phyloP scores from a whole-genome alignment of 345 rosid species.

The Eucalyptus pauciflora region DNA sequence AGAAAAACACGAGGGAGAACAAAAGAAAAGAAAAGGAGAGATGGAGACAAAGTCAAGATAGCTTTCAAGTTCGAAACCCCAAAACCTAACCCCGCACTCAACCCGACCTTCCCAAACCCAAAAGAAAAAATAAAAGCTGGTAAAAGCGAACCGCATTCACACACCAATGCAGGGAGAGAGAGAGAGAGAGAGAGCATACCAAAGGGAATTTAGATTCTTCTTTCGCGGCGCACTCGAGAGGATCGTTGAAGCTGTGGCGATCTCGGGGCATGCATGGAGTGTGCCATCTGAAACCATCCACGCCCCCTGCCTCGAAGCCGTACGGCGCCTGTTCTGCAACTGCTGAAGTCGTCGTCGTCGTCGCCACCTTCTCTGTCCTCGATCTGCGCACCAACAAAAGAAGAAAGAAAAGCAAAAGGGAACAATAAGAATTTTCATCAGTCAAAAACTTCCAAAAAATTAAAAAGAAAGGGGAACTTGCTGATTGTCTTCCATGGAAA shows the following conservation, averaged over 20 bases:
- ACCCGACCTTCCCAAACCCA: not conserved
- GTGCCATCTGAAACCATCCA: not conserved
- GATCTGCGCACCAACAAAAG: not conserved
- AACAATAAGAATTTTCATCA: not conserved
- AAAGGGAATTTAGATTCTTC: not conserved
- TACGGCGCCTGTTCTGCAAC: not conserved
- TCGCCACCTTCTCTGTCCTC: not conserved
- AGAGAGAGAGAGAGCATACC: not conserved
- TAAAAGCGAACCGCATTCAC: not conserved
- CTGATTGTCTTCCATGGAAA: not conserved
- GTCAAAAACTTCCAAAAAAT: not conserved
- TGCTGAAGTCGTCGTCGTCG: not conserved
- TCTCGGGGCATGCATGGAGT: not conserved
- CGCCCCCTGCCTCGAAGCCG: not conserved
- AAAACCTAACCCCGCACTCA: not conserved
- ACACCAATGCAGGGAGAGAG: not conserved
- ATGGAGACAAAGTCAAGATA: not conserved
- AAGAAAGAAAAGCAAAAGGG: not conserved
- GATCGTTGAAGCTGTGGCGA: not conserved
- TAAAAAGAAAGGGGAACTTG: not conserved
- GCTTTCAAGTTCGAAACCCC: not conserved
- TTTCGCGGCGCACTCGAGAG: not conserved
- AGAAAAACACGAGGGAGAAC: not conserved
- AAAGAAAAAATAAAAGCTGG: not conserved
- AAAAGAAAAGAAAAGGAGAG: not conserved